phyloP scores from a whole-genome alignment of 106 monocot genomes.

The Alisma plantagoaquatica region DNA sequence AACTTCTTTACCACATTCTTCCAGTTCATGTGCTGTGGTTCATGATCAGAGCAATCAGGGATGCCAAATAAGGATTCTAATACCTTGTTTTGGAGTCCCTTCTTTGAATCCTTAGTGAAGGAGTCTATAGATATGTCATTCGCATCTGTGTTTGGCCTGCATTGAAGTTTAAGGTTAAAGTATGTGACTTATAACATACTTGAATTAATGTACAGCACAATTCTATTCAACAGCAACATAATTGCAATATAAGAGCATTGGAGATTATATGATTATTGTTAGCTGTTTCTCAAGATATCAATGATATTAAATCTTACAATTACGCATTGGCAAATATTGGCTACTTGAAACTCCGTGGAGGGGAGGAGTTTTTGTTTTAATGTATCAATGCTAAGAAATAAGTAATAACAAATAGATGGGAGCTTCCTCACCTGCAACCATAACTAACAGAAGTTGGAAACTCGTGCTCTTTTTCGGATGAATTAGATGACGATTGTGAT shows the following conservation, averaged over 20 bases:
- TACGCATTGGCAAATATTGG: neutral
- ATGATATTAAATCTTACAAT: no score
- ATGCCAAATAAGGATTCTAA: slow-evolving; percentile 61
- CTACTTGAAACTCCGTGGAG: neutral
- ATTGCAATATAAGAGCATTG: no score
- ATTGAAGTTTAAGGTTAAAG: no score
- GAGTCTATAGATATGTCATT: no score
- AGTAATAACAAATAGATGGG: no score
- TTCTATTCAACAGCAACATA: no score
- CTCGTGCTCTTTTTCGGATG: neutral
- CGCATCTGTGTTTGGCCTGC: no score
- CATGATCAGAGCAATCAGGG: slow-evolving; percentile 21
- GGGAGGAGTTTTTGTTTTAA: neutral
- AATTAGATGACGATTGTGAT: neutral
- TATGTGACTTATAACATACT: no score
- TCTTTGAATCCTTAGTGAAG: slow-evolving; percentile 8
- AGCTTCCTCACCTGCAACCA: slow-evolving; percentile 1
- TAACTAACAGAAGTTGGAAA: neutral
- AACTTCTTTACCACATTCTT: slow-evolving; percentile 66
- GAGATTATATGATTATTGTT: no score
- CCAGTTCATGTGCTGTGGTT: slow-evolving; percentile 65
- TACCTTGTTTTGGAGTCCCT: slow-evolving; percentile 56
- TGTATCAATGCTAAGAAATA: no score
- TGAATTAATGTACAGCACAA: no score
- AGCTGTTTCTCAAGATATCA: no score